Evolutionary conservation across 2,329 filamentous ascomycete genomes (phyloP), one percentile per base, ranked within the genome.

Genomic region (Purpureocillium takamizusanense): DNA sequence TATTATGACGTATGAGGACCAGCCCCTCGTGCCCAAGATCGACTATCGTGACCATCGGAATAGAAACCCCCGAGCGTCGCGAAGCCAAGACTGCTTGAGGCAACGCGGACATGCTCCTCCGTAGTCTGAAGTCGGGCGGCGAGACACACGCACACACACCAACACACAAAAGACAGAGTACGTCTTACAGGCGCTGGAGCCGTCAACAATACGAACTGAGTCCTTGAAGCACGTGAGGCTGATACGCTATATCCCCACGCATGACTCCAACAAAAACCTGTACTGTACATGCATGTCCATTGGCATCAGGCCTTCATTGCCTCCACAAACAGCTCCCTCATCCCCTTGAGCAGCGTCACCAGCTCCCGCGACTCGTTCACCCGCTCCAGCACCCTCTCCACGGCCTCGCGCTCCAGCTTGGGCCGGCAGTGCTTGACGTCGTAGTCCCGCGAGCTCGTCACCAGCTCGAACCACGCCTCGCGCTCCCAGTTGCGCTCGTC

Each of bases 381-480:
- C 54, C 72, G 72, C 46, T 94, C 85, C 39, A 89, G 60, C 35
- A 92, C 81, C 56, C 74, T 72, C 39, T 92, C 85, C 32, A 92
- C 76, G 50, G 81, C 81, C 45, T 88, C 85, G 44, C 73, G 69
- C 55, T 94, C 85, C 46, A 95, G 66, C 63, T 87, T 90, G 11
- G 92, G 92, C 55, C 83, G 73, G 51, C 82, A 84, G 50, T 86
- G 82, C 42, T 80, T 74, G 29, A 97, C 83, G 46, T 86, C 83
- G 61, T 95, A 97, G 52, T 95, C 89, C 43, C 85, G 72, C 46
- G 77, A 78, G 28, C 79, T 78, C 33, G 85, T 94, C 49, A 83
- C 81, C 41, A 98, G 68, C 66, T 97, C 90, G 56, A 98, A 97
- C 81, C 85, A 94, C 12, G 85, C 88, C 65, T 97, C 89, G 42